Percentiles rank a stretch among this genome's conserved stretches.
These are phyloP conservation scores for Heritiera fomes DNA, from an alignment of 345 rosid species.

Conservation along the genomic window DNA sequence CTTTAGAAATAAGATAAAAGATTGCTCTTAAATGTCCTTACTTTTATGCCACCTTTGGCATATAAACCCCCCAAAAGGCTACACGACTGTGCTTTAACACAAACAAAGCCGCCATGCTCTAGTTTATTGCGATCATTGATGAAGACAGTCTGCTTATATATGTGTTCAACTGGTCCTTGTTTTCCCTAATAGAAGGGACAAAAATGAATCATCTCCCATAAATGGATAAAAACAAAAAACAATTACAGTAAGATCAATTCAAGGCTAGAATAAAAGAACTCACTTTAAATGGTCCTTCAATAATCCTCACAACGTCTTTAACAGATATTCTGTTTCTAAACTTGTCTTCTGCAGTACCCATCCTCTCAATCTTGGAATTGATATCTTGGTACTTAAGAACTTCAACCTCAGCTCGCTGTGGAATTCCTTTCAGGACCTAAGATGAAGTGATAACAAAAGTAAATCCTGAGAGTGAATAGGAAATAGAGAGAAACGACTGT, in stretches of 20 bases:
- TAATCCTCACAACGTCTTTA: constrained; percentile 69
- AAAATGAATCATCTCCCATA: background rate
- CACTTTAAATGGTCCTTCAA: constrained; percentile 86
- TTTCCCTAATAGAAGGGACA: constrained; percentile 53
- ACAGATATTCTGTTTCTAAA: constrained; percentile 59
- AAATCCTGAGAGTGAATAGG: background rate
- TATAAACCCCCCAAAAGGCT: constrained; percentile 65
- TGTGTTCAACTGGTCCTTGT: constrained; percentile 90
- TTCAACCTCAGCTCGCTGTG: constrained; percentile 77
- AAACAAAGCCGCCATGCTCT: constrained; percentile 88
- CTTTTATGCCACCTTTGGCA: constrained; percentile 58
- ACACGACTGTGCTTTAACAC: constrained; percentile 55
- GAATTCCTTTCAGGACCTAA: constrained; percentile 65
- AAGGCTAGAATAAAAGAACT: constrained; percentile 31
- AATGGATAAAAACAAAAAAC: background rate
- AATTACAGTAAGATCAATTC: background rate
- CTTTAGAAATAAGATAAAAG: background rate
- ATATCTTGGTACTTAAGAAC: constrained; percentile 81
- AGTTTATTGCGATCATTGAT: constrained; percentile 48
- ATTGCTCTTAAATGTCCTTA: constrained; percentile 26
- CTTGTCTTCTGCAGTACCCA: constrained; percentile 61
- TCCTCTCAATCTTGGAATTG: constrained; percentile 77
- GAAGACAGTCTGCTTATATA: constrained; percentile 66
- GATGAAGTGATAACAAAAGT: background rate
- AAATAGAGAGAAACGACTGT: background rate